These are phyloP conservation scores for Sporothrix mexicana DNA, from an alignment of 2,329 filamentous ascomycete genomes.

Conservation along the genomic window DNA sequence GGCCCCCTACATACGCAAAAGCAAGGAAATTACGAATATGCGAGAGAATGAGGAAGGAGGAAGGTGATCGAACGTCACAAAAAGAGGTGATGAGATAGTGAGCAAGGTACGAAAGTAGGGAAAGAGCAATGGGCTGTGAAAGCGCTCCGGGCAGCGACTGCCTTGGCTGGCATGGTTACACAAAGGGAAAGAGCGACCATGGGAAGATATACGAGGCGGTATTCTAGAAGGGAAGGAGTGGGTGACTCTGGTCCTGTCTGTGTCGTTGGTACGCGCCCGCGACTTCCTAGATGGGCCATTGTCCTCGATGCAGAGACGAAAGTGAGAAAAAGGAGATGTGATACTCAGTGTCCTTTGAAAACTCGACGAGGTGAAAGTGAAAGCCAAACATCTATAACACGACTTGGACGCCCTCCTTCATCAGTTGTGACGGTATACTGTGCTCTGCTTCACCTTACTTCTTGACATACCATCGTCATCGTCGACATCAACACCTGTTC, in stretches of 20 bases:
- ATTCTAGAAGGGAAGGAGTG: not conserved
- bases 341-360: too few species aligned
- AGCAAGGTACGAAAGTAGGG: too few species aligned
- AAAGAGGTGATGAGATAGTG: not conserved
- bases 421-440: too few species aligned
- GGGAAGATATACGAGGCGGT: not conserved
- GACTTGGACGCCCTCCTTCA: too few species aligned
- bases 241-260: not conserved
- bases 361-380: too few species aligned
- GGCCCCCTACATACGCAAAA: not conserved
- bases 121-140: not conserved
- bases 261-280: not conserved
- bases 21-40: not conserved
- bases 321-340: not conserved
- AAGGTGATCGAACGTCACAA: too few species aligned
- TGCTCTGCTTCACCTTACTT: too few species aligned
- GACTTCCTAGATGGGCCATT: not conserved
- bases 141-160: not conserved
- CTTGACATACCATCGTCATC: too few species aligned
- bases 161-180: not conserved
- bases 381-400: too few species aligned
- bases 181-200: not conserved
- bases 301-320: constrained; percentile 10
- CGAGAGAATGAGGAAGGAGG: not conserved
- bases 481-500: too few species aligned